phyloP scores from a whole-genome alignment of 164 flowering plant species.

The Liquidambar formosana region DNA sequence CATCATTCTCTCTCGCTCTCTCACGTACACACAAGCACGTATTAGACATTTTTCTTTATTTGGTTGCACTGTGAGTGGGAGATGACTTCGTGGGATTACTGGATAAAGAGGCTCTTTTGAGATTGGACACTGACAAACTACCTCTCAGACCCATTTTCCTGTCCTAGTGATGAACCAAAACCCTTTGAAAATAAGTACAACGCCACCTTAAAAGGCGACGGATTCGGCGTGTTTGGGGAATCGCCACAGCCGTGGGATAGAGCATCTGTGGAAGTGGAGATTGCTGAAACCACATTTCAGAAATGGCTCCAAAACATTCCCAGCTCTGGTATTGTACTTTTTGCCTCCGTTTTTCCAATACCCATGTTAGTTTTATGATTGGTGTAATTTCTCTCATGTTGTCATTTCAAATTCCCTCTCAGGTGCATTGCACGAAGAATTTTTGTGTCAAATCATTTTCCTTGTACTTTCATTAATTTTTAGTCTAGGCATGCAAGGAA shows the following conservation, averaged over 20 bases:
- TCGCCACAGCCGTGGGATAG: constrained; percentile 52
- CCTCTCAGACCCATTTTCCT: constrained; percentile 70
- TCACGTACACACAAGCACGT: no score
- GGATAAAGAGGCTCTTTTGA: constrained; percentile 65
- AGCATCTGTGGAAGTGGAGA: constrained; percentile 41
- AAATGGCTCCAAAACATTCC: constrained; percentile 52
- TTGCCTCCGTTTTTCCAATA: not conserved
- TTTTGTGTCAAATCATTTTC: no score
- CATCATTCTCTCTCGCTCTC: no score
- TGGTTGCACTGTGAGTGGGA: no score
- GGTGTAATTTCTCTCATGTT: no score
- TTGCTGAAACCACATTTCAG: constrained; percentile 40
- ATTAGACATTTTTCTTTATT: no score
- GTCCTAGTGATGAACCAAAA: not conserved
- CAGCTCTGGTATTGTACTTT: constrained; percentile 41
- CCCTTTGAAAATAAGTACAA: not conserved
- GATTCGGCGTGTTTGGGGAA: constrained; percentile 38
- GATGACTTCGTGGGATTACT: constrained; percentile 56
- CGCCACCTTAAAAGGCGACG: constrained; percentile 9
- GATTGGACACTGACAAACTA: constrained; percentile 52
- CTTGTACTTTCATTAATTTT: no score
- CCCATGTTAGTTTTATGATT: no score
- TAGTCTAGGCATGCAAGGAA: no score
- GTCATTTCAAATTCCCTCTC: no score
- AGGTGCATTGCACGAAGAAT: no score